Evolutionary conservation across 495 filamentous ascomycete genomes (phyloP).

Genomic region (Staphylotrichum longicolle): DNA sequence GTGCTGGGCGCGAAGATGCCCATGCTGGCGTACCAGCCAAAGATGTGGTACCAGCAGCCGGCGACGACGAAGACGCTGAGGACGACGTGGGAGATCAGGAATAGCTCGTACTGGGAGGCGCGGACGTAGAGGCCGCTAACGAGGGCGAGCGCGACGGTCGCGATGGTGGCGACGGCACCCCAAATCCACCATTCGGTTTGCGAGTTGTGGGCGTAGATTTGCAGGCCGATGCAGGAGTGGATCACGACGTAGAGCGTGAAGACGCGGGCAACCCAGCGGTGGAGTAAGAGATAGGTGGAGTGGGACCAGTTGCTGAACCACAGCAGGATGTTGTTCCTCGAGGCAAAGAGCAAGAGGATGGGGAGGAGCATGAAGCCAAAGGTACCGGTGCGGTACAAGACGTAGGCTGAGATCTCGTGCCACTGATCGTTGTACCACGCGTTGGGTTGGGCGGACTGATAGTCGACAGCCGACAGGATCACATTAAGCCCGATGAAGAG

Average conservation of each 20-base stretch:
- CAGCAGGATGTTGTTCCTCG: constrained; percentile 1
- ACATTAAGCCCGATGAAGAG: not conserved
- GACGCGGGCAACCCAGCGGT: constrained; percentile 1
- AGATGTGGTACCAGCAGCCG: constrained; percentile 46
- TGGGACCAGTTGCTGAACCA: constrained; percentile 1
- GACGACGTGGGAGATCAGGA: constrained; percentile 42
- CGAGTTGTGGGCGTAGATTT: not conserved
- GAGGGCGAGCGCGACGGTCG: constrained; percentile 23
- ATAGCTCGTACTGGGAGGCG: constrained; percentile 40
- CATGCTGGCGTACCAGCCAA: not conserved
- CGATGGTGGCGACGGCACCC: constrained; percentile 43
- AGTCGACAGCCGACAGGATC: not conserved
- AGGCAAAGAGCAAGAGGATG: not conserved
- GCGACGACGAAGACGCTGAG: constrained; percentile 40
- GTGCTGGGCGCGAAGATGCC: not conserved
- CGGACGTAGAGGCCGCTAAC: constrained; percentile 34
- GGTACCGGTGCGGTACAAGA: constrained; percentile 6
- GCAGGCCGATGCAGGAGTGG: not conserved
- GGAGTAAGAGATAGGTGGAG: constrained; percentile 1
- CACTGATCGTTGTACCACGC: not conserved
- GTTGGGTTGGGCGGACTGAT: not conserved
- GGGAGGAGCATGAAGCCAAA: not conserved
- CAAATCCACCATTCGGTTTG: constrained; percentile 34
- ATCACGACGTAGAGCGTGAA: not conserved
- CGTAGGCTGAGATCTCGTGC: not conserved